Conservation (phyloP, 352 stramenopile genomes). For the Phytophthora hybrid region DNA sequence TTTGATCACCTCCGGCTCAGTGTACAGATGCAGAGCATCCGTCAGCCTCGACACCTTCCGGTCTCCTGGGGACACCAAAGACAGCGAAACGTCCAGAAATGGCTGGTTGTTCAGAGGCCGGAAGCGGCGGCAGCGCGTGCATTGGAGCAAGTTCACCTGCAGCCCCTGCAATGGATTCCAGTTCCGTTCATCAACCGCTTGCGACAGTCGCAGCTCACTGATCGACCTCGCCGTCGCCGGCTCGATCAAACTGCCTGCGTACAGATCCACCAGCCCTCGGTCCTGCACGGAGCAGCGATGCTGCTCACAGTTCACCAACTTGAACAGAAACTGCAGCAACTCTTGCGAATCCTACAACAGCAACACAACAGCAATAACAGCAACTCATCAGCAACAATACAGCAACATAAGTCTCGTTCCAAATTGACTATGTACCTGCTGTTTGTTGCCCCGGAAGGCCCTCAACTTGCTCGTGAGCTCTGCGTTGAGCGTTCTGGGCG, state of each 20-base stretch:
- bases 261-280: slow-evolving; percentile 61
- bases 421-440: slow-evolving; percentile 52
- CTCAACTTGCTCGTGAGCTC: slow-evolving; percentile 67
- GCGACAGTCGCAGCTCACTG: slow-evolving; percentile 71
- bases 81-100: slow-evolving; percentile 84
- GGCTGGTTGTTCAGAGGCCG: slow-evolving; percentile 79
- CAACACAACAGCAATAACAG: too few relatives aligned
- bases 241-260: slow-evolving; percentile 23
- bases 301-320: slow-evolving; percentile 78
- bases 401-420: background rate
- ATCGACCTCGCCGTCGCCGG: slow-evolving; percentile 49
- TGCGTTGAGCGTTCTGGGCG: slow-evolving; percentile 62
- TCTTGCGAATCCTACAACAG: slow-evolving; percentile 77
- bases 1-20: slow-evolving; percentile 70
- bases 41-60: slow-evolving; percentile 52
- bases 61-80: slow-evolving; percentile 52
- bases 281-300: slow-evolving; percentile 59
- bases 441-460: slow-evolving; percentile 78
- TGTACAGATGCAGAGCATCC: slow-evolving; percentile 74
- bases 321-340: slow-evolving; percentile 88
- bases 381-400: background rate
- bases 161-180: slow-evolving; percentile 84
- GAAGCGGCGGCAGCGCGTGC: slow-evolving; percentile 66
- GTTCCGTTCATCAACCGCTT: slow-evolving; percentile 68
- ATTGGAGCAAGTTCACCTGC: slow-evolving; percentile 86